Base-by-base conservation (phyloP, 768 basidiomycete species). In the Lyophyllum semitale region DNA sequence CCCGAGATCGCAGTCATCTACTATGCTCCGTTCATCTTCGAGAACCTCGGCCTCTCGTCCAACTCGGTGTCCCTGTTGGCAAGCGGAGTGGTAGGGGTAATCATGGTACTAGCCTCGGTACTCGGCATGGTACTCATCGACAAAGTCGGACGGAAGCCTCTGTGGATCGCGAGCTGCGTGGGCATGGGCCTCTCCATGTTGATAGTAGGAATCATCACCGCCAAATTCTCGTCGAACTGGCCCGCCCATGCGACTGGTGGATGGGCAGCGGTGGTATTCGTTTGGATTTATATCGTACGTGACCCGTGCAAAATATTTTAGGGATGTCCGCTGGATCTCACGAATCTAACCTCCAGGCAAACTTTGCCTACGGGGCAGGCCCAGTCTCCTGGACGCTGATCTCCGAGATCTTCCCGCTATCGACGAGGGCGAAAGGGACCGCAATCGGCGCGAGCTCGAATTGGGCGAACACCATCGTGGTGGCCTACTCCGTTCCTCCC, bases 331-430 rank as follows among this genome's bases (percentile, higher is more conserved):
- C 13, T 23, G 35, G 38, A 27, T n/a, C 37, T 45, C 4, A 9
- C 12, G 2, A 26, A 26, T 20, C 11, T 22, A 3, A n/a, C 2
- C 17, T 15, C 27, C 32, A 54, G 45, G 30, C 12, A 3, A 57
- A 55, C 41, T 63, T 60, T 27, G 41, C 47, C 23, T 45, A 32
- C 15, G 42, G 35, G 8, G 49, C 55, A 57, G 63, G 66, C 26
- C 63, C 49, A 17, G 53, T 62, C 8, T 61, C 57, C 25, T 54
- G 59, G 59, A 70, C 59, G 68, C 71, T 77, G 11, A 66, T 77
- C 43, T 74, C 76, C 12, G 75, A 77, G 57, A 64, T 77, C 30
- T 77, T 77, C 42, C 75, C 75, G n/a, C 54, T 77, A 33, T 72
- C 75, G 41, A 67, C 75, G 13, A 63, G 75, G 26, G 71, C 73